Base-by-base conservation (phyloP, 208 protist species). In the Leishmania guyanensis region DNA sequence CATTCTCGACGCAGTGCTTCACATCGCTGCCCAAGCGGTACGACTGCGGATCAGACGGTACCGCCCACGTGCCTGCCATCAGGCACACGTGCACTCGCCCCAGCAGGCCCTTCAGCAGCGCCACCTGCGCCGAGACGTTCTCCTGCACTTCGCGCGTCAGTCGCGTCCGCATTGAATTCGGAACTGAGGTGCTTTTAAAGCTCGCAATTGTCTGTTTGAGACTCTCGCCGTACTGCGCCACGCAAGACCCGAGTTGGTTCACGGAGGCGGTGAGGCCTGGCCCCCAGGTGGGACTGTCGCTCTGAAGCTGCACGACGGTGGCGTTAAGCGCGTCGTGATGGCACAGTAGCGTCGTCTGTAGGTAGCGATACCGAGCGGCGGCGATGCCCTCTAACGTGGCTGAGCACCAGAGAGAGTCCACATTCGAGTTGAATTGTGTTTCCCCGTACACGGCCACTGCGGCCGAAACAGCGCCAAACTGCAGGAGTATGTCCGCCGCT, bases 331-430 rank as follows among this genome's bases (percentile, higher is more conserved):
- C 46, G 69, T 79, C 48, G 78, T 75, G 78, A 43, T 83, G 64
- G 26, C 80, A 84, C 2, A 87, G n/a, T 50, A 94, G 82, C 26
- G 65, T 90, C 2, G 77, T 77, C 65, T 76, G 79, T 64, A 88
- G 70, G 79, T 95, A 88, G 65, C 92, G 82, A 72, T 94, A 95
- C 4, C 95, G 91, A n/a, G 88, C 86, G 3, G 92, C 91, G 3
- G 93, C 95, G 83, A 98, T 92, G 65, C 91, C 85, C 77, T 98
- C 92, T 33, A 98, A 75, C 33, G 89, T 95, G 1, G 92, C 91
- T 22, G 91, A 90, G 82, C 90, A 91, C 93, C 93, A 96, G 71
- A 96, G 72, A 29, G 86, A 81, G 79, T 96, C 92, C 3, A 77
- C 78, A 43, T 86, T 86, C 4, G 83, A 90, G 66, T 75, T 84